Conservation (phyloP, 331 rosid genomes). For the Rosa hybrid region DNA sequence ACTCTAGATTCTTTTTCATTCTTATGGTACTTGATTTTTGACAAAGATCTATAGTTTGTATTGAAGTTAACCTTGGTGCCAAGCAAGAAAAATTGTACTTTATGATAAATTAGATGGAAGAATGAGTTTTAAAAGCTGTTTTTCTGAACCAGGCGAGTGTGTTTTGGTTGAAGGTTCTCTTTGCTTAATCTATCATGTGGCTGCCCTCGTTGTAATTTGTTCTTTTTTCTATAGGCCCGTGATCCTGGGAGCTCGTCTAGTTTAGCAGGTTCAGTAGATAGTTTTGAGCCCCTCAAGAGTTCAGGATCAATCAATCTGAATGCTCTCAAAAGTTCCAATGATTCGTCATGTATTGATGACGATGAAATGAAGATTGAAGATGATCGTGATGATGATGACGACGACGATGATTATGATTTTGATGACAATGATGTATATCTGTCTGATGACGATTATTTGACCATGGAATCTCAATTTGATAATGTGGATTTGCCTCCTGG, state of each 20-base stretch:
- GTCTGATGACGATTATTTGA: constrained; percentile 42
- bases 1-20: neutral
- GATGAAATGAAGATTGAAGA: constrained; percentile 32
- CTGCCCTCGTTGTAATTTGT: neutral
- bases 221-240: constrained; percentile 33
- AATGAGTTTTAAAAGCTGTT: neutral
- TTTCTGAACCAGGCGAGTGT: neutral
- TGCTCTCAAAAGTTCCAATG: constrained; percentile 38
- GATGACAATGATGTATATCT: constrained; percentile 40
- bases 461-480: constrained; percentile 69
- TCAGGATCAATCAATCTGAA: constrained; percentile 44
- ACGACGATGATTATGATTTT: constrained; percentile 30
- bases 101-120: neutral
- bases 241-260: constrained; percentile 37
- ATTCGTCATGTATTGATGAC: constrained; percentile 38
- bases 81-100: neutral
- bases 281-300: constrained; percentile 51
- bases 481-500: constrained; percentile 79
- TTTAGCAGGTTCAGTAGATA: constrained; percentile 47
- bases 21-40: neutral
- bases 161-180: neutral
- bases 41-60: neutral
- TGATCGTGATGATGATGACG: constrained; percentile 34
- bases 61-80: neutral
- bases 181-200: neutral